Conservation (phyloP, 2,329 filamentous ascomycete genomes). For the Fusarium sp. region DNA sequence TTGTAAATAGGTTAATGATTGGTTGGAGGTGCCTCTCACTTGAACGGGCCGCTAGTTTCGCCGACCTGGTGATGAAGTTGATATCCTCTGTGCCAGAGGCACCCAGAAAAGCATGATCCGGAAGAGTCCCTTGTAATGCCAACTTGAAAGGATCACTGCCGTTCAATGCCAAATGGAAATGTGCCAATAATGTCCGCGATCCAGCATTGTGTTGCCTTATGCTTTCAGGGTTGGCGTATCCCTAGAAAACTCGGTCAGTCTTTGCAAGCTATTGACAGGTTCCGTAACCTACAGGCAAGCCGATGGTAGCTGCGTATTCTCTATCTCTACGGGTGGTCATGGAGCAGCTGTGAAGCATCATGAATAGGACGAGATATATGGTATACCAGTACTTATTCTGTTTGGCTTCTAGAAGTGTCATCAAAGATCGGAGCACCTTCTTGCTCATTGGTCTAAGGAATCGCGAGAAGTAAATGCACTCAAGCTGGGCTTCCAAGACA, state of each 20-base stretch:
- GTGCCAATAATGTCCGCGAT: background rate
- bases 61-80: background rate
- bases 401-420: background rate
- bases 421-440: background rate
- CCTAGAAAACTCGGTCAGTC: background rate
- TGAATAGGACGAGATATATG: conserved; percentile 18
- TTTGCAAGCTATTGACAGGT: background rate
- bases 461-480: background rate
- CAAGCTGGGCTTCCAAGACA: background rate
- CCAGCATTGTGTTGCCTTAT: background rate
- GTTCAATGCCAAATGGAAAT: background rate
- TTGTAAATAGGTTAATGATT: background rate
- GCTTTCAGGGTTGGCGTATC: background rate
- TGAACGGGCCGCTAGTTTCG: background rate
- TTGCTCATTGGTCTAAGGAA: background rate
- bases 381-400: conserved; percentile 12
- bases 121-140: background rate
- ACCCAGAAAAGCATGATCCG: background rate
- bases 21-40: background rate
- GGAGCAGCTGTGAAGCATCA: conserved; percentile 25
- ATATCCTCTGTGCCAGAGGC: background rate
- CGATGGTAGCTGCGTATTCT: background rate
- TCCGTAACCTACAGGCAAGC: background rate
- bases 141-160: background rate
- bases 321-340: conserved; percentile 4